A percentile compares a stretch with the other conserved stretches of the same genome.
These are phyloP conservation scores for Prunus davidiana DNA, from an alignment of 306 rosid species.

Conservation along the genomic window DNA sequence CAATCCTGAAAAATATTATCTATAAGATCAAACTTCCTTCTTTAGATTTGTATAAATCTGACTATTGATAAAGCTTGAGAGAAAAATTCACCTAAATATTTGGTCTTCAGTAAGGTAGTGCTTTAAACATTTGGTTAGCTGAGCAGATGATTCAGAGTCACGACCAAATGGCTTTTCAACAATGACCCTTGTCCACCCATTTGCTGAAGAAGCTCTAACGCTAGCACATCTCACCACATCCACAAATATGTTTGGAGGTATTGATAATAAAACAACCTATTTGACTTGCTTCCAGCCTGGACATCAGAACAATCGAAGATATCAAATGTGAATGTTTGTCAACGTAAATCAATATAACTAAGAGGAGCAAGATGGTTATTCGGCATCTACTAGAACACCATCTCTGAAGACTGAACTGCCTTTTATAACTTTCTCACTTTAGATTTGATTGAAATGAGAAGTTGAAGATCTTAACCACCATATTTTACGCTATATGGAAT, in stretches of 20 bases:
- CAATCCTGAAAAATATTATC: conserved; percentile 59
- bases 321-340: background rate
- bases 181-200: conserved; percentile 95
- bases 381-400: background rate
- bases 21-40: conserved; percentile 23
- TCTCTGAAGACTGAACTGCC: background rate
- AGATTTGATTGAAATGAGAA: background rate
- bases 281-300: conserved; percentile 71
- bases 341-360: conserved; percentile 1
- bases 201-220: conserved; percentile 69
- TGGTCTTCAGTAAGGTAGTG: conserved; percentile 85
- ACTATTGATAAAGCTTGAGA: conserved; percentile 4
- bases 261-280: conserved; percentile 86
- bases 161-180: conserved; percentile 98
- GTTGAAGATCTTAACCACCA: background rate
- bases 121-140: conserved; percentile 76
- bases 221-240: conserved; percentile 84
- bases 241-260: conserved; percentile 91
- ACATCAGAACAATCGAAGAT: conserved; percentile 24
- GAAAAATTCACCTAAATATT: conserved; percentile 69
- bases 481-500: background rate
- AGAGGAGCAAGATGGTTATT: background rate
- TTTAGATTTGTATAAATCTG: background rate
- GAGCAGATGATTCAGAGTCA: conserved; percentile 75
- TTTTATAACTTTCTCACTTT: background rate